Percentiles rank a stretch among this genome's conserved stretches.
Evolutionary conservation across 805 yeast genomes (phyloP).

Genomic region (Candida hispaniensis): DNA sequence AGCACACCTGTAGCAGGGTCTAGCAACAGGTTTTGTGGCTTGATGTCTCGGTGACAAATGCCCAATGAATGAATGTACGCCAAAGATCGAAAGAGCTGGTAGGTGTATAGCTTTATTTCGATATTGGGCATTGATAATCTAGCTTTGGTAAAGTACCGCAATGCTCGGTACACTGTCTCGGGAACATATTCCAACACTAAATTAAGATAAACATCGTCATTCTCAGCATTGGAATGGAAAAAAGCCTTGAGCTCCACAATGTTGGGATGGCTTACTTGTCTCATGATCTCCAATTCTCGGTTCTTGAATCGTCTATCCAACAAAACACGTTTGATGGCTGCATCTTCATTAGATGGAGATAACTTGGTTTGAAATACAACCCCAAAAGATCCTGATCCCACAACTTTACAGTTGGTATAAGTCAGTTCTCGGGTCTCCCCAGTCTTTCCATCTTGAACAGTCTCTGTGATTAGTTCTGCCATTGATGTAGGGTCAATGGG

Average conservation of each 20-base stretch:
- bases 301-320: conserved; percentile 86
- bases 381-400: conserved; percentile 99
- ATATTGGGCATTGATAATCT: conserved; percentile 74
- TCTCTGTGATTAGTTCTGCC: conserved; percentile 40
- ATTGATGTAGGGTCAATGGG: too few species aligned
- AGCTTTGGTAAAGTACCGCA: conserved; percentile 51
- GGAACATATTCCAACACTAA: conserved; percentile 87
- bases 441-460: conserved; percentile 60
- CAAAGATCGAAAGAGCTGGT: conserved; percentile 63
- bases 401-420: conserved; percentile 76
- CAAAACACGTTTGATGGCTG: conserved; percentile 91
- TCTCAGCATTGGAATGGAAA: conserved; percentile 66
- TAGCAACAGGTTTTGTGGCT: conserved; percentile 79
- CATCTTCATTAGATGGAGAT: conserved; percentile 60
- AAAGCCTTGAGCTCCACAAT: conserved; percentile 80
- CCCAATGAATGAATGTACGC: conserved; percentile 61
- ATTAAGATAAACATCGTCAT: conserved; percentile 76
- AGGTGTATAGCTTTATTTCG: conserved; percentile 84
- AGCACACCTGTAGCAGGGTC: conserved; percentile 78
- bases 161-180: conserved; percentile 87
- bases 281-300: conserved; percentile 95
- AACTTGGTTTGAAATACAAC: conserved; percentile 87
- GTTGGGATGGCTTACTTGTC: conserved; percentile 72
- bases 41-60: conserved; percentile 86
- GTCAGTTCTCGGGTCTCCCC: conserved; percentile 53